Conservation (phyloP, 169 alveolate genomes). For the Plasmodium knowlesi region DNA sequence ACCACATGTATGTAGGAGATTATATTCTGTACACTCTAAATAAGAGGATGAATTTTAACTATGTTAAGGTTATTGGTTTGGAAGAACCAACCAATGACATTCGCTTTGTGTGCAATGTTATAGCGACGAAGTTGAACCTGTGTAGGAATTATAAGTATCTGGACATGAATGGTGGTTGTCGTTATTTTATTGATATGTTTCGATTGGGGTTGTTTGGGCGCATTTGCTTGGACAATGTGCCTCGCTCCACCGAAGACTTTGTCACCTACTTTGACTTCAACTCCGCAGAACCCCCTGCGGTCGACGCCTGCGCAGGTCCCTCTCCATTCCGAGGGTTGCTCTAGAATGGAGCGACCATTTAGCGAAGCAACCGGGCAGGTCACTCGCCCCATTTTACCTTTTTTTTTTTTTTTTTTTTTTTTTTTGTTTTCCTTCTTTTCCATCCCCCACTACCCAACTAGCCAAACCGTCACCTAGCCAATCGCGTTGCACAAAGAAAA, state of each 20-base stretch:
- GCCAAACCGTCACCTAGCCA: background rate
- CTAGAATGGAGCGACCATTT: background rate
- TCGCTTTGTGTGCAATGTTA: conserved; percentile 53
- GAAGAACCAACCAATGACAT: conserved; percentile 87
- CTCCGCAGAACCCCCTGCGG: conserved; percentile 37
- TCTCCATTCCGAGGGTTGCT: conserved; percentile 50
- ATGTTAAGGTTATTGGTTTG: conserved; percentile 81
- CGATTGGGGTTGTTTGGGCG: conserved; percentile 63
- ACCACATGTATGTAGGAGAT: conserved; percentile 83
- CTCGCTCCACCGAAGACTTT: conserved; percentile 9
- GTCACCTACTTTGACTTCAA: conserved; percentile 56
- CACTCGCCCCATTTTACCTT: background rate
- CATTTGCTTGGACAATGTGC: conserved; percentile 36
- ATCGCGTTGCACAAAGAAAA: background rate
- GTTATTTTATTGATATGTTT: conserved; percentile 56
- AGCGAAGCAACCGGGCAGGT: background rate
- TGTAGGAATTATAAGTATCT: conserved; percentile 64
- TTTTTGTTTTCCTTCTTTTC: too few relatives aligned
- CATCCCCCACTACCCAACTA: background rate
- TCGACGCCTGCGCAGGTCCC: background rate
- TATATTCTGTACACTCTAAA: conserved; percentile 83
- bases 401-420: background rate
- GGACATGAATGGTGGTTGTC: conserved; percentile 75
- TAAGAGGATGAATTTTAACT: conserved; percentile 75
- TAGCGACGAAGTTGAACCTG: conserved; percentile 54